Evolutionary conservation across 805 yeast species (phyloP).

Genomic region (Debaryomyces castellii): DNA sequence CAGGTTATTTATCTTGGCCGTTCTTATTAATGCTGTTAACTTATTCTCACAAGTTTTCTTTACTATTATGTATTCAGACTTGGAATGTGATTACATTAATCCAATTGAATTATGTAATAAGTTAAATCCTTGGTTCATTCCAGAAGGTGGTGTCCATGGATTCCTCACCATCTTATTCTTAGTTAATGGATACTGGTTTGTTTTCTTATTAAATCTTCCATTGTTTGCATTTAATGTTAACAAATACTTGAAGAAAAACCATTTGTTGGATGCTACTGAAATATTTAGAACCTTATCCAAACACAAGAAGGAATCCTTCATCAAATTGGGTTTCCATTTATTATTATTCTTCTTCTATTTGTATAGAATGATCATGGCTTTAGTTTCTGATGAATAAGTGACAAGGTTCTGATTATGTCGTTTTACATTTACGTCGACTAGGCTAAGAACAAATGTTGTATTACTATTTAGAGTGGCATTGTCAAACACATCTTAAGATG

Average conservation of each 20-base stretch:
- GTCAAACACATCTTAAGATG: neutral
- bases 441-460: neutral
- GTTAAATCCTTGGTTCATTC: constrained; percentile 82
- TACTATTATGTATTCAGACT: constrained; percentile 92
- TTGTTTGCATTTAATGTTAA: constrained; percentile 79
- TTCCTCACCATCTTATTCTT: constrained; percentile 68
- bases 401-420: neutral
- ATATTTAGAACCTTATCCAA: constrained; percentile 91
- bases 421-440: neutral
- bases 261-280: constrained; percentile 93
- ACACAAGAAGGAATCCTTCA: constrained; percentile 88
- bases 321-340: constrained; percentile 88
- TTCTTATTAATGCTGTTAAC: constrained; percentile 80
- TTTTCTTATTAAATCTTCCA: constrained; percentile 80
- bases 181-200: constrained; percentile 89
- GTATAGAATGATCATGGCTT: constrained; percentile 93
- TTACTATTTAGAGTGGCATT: neutral
- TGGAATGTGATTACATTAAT: constrained; percentile 94
- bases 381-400: constrained; percentile 61
- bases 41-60: constrained; percentile 91
- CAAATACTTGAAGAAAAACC: constrained; percentile 76
- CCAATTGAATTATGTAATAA: constrained; percentile 95
- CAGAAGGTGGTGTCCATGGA: constrained; percentile 86
- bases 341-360: constrained; percentile 92
- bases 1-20: constrained; percentile 72